These are phyloP conservation scores for Russula virescens DNA, from an alignment of 768 basidiomycete genomes.

Conservation along the genomic window DNA sequence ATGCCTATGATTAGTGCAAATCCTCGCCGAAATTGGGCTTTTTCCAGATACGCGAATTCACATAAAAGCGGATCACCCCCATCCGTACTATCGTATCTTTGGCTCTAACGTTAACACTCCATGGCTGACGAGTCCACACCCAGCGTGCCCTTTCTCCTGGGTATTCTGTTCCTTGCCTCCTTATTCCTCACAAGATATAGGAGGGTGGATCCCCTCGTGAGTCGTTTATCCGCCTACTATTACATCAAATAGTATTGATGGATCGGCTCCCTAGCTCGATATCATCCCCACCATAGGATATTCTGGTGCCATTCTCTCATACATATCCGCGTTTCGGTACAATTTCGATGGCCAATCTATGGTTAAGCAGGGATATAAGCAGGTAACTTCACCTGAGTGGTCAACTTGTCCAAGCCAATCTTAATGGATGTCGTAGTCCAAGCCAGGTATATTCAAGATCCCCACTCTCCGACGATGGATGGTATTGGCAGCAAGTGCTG, in stretches of 20 bases:
- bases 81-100: no score
- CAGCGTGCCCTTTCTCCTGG: neutral
- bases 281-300: conserved; percentile 30
- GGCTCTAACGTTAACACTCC: no score
- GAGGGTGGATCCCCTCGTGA: neutral
- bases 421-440: no score
- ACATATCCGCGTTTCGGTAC: conserved; percentile 6
- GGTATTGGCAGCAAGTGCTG: no score
- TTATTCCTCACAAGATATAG: neutral
- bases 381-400: neutral
- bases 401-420: no score
- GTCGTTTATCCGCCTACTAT: neutral
- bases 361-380: neutral
- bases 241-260: neutral
- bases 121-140: no score
- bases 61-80: no score
- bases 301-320: conserved; percentile 29
- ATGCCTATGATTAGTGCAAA: no score
- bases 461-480: no score
- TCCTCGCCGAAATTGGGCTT: no score
- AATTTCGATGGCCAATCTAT: neutral
- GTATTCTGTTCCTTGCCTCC: neutral
- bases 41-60: no score
- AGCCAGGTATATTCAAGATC: no score
- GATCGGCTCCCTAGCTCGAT: neutral